A percentile compares a stretch with the other conserved stretches of the same genome.
Conservation (phyloP, 2,329 filamentous ascomycete species). For the Clonostachys sp. region DNA sequence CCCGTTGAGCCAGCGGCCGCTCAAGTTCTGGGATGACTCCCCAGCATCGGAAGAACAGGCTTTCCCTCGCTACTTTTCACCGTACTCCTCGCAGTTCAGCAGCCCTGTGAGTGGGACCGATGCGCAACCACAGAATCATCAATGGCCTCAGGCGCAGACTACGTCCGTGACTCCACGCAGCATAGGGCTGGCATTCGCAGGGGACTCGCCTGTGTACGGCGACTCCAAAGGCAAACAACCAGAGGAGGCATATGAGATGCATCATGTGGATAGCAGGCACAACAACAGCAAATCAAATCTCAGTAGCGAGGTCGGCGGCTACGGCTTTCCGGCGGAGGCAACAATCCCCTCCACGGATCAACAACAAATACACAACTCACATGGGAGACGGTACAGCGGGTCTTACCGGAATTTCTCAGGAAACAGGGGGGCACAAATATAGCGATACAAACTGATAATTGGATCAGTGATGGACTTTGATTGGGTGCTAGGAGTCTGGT, state of each 20-base stretch:
- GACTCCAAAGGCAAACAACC: constrained; percentile 5
- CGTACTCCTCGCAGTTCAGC: constrained; percentile 55
- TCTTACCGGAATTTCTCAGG: not conserved
- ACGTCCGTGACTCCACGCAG: constrained; percentile 27
- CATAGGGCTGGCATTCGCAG: constrained; percentile 39
- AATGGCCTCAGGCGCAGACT: constrained; percentile 6
- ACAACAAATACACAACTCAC: no score
- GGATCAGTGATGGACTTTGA: no score
- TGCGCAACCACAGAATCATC: constrained; percentile 27
- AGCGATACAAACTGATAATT: no score
- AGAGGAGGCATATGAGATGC: constrained; percentile 31
- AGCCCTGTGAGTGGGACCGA: constrained; percentile 48
- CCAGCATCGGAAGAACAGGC: constrained; percentile 33
- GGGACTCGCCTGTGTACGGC: constrained; percentile 11
- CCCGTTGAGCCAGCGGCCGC: constrained; percentile 29
- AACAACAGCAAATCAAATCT: not conserved
- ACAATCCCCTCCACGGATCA: not conserved
- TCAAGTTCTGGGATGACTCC: constrained; percentile 46
- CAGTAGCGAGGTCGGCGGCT: not conserved
- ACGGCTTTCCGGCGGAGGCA: not conserved
- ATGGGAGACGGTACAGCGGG: not conserved
- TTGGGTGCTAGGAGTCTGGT: no score
- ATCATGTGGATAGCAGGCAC: constrained; percentile 27
- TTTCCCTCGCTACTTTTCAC: constrained; percentile 49
- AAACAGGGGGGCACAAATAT: not conserved